Evolutionary conservation across 805 yeast species (phyloP), one percentile per base, ranked within the genome.

Genomic region (Myxozyma geophila): DNA sequence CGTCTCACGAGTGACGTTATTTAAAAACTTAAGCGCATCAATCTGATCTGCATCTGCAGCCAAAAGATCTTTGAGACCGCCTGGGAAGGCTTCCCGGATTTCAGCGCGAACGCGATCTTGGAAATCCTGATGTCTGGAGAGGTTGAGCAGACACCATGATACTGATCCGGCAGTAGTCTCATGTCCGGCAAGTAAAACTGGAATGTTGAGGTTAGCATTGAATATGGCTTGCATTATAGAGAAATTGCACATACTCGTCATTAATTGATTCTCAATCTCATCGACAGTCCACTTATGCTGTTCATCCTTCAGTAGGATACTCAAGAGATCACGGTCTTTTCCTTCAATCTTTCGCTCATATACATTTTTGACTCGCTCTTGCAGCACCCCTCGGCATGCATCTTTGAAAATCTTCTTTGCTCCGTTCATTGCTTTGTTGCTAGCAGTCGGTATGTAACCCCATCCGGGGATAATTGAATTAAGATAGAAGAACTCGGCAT

Each of bases 151-250:
- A 23, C 62, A 53, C 58, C 63, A 62, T 3, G 68, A n/a, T 19
- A 48, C n/a, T 7, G 64, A 58, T 19, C 63, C 51, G n/a, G 64
- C 55, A 7, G 68, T 66, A 17, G 67, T 66, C 36, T 66, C 68
- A 39, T 66, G 68, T 37, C 68, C 68, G 5, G 67, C 68, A 15
- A 63, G 60, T 10, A 66, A 58, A 43, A 66, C 59, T 61, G 21
- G 2, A 43, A 19, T 9, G 1, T 5, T 6, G 12, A n/a, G 47
- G 28, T 36, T 15, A 51, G 52, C 12, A 35, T 41, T n/a, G 28
- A 8, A 9, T 8, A 19, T 9, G 39, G 12, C 28, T 28, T 51
- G 47, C 17, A 28, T 49, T 3, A 47, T 1, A 47, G 36, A 13
- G 15, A 12, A 17, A n/a, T 13, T n/a, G 15, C 8, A 7, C 65